Evolutionary conservation across 1,284 basidiomycete species (phyloP).

Genomic region (Ustilago xerochloae): DNA sequence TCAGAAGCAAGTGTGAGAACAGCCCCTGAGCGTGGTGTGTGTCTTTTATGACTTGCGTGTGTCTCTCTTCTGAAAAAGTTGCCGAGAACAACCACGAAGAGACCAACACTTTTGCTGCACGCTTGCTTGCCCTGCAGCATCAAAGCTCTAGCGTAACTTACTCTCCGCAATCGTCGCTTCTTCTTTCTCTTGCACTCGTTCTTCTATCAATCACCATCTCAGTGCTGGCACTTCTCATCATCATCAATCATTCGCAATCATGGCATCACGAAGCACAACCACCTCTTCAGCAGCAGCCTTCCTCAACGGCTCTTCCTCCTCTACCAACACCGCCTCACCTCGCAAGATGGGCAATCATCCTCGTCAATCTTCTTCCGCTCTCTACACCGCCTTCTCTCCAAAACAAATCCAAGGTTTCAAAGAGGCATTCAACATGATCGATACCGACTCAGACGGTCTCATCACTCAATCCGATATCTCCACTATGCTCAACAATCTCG

Average conservation of each 20-base stretch:
- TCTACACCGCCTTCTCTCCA: slow-evolving; percentile 61
- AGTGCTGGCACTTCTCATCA: neutral
- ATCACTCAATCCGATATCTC: slow-evolving; percentile 65
- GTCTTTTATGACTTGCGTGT: too few relatives aligned
- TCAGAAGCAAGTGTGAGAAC: slow-evolving; percentile 5
- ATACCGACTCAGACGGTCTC: slow-evolving; percentile 68
- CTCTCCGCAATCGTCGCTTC: neutral
- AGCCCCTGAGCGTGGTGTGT: slow-evolving; percentile 30
- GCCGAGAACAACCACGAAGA: neutral
- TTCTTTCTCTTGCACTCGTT: neutral
- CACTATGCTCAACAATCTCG: slow-evolving; percentile 64
- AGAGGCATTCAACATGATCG: slow-evolving; percentile 69
- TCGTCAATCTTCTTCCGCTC: slow-evolving; percentile 56
- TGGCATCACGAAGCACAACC: slow-evolving; percentile 23
- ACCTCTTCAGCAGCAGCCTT: slow-evolving; percentile 45
- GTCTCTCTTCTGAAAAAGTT: too few relatives aligned
- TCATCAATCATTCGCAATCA: neutral
- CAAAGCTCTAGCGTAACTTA: neutral
- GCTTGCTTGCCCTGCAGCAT: slow-evolving; percentile 1
- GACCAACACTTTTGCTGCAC: slow-evolving; percentile 28
- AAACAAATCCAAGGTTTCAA: slow-evolving; percentile 69
- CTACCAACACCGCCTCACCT: neutral
- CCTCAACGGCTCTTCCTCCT: slow-evolving; percentile 25
- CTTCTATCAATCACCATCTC: neutral
- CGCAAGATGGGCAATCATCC: slow-evolving; percentile 52